Conservation (phyloP, 2,329 filamentous ascomycete genomes). For the Pyricularia sp. region DNA sequence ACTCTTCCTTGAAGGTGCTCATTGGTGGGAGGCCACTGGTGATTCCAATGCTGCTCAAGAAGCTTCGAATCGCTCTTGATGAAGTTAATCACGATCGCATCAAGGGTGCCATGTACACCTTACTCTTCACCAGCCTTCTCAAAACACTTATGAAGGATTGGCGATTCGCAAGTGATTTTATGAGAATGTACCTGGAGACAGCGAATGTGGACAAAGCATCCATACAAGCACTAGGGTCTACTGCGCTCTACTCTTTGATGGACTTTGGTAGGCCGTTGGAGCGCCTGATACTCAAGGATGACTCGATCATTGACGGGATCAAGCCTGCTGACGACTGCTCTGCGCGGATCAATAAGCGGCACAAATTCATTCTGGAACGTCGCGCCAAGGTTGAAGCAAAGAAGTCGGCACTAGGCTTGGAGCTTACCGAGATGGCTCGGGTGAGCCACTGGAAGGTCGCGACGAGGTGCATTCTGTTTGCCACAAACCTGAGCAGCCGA, state of each 20-base stretch:
- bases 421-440: conserved; percentile 68
- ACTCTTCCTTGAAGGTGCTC: conserved; percentile 86
- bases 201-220: conserved; percentile 88
- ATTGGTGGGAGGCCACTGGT: conserved; percentile 82
- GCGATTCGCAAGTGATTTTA: conserved; percentile 86
- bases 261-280: conserved; percentile 89
- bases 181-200: conserved; percentile 82
- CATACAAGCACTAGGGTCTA: conserved; percentile 79
- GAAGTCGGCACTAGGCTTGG: conserved; percentile 71
- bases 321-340: conserved; percentile 57
- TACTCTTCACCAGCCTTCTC: conserved; percentile 79
- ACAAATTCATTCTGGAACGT: conserved; percentile 65
- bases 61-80: conserved; percentile 69
- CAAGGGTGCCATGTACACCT: conserved; percentile 86
- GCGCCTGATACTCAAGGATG: conserved; percentile 73
- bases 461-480: conserved; percentile 79
- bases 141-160: conserved; percentile 87
- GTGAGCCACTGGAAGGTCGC: conserved; percentile 95
- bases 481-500: conserved; percentile 82
- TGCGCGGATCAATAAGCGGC: conserved; percentile 53
- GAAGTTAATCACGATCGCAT: conserved; percentile 81
- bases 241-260: conserved; percentile 74
- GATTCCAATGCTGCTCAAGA: conserved; percentile 76
- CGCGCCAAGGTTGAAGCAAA: conserved; percentile 70
- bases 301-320: conserved; percentile 60